A percentile compares a stretch with the other conserved stretches of the same genome.
Conservation (phyloP, 2,329 filamentous ascomycete genomes). For the Orbilia blumenaviensis region DNA sequence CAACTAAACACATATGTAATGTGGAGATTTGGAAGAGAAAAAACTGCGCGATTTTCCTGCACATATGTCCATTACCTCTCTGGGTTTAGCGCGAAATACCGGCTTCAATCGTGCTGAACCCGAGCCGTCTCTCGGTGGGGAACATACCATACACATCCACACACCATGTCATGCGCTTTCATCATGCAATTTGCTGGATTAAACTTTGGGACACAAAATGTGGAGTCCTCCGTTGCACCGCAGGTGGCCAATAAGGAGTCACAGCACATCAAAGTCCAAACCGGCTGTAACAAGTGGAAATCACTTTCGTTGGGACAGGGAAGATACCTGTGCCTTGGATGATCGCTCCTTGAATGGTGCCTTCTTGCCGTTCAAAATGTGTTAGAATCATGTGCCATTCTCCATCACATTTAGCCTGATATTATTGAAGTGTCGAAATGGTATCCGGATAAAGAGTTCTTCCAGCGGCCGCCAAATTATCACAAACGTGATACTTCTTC, state of each 20-base stretch:
- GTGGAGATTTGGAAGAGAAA: slow-evolving; percentile 12
- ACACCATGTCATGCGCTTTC: slow-evolving; percentile 17
- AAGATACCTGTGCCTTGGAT: not conserved
- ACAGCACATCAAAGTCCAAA: not conserved
- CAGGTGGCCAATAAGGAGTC: not conserved
- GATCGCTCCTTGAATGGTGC: not conserved
- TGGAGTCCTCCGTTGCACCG: not conserved
- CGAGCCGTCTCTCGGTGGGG: slow-evolving; percentile 50
- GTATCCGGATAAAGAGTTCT: not conserved
- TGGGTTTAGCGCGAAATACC: slow-evolving; percentile 34
- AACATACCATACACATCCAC: slow-evolving; percentile 22
- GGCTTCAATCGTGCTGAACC: slow-evolving; percentile 37
- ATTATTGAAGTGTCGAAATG: not conserved
- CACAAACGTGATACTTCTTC: not conserved
- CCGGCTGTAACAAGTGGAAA: slow-evolving; percentile 19
- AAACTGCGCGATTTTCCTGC: slow-evolving; percentile 35
- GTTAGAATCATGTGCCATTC: slow-evolving; percentile 28
- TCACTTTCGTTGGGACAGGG: slow-evolving; percentile 13
- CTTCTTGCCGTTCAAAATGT: not conserved
- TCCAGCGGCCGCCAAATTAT: not conserved
- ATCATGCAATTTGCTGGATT: slow-evolving; percentile 38
- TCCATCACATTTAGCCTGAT: slow-evolving; percentile 23
- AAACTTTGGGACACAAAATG: slow-evolving; percentile 1
- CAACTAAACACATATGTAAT: not conserved
- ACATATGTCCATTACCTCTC: slow-evolving; percentile 13